phyloP scores from a whole-genome alignment of 2,329 filamentous ascomycete species.

The Xylariaceae sp. region DNA sequence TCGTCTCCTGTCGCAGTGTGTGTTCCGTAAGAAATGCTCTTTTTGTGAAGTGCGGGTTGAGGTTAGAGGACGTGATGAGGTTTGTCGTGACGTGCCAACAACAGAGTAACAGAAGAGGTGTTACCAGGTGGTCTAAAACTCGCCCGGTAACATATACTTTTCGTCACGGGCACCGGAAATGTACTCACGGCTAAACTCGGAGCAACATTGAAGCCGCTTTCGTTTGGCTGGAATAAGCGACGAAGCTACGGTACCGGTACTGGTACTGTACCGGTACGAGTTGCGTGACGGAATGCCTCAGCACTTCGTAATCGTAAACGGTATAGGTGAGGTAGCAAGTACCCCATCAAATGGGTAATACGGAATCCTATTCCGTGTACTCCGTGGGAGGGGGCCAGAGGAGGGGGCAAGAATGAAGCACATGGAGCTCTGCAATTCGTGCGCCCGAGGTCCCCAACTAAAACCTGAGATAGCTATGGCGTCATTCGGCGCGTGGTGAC shows the following conservation, averaged over 20 bases:
- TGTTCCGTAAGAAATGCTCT: neutral
- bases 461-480: conserved; percentile 4
- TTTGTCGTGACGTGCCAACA: too few relatives aligned
- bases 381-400: too few relatives aligned
- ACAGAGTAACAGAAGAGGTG: too few relatives aligned
- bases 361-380: too few relatives aligned
- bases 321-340: neutral
- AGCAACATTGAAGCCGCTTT: conserved; percentile 5
- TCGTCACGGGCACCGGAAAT: neutral
- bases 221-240: conserved; percentile 1
- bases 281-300: neutral
- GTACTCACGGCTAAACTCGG: conserved; percentile 8
- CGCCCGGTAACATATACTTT: neutral
- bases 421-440: neutral
- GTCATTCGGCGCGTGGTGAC: conserved; percentile 6
- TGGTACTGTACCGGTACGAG: neutral
- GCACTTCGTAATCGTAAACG: neutral
- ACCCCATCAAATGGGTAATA: neutral
- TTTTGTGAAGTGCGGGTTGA: neutral
- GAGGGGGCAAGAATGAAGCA: neutral
- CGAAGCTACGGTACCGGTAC: too few relatives aligned
- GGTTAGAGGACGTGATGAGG: neutral
- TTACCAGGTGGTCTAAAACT: neutral
- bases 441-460: neutral
- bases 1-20: neutral